Conservation (phyloP, 352 stramenopile genomes). For the Phytopythium litorale region DNA sequence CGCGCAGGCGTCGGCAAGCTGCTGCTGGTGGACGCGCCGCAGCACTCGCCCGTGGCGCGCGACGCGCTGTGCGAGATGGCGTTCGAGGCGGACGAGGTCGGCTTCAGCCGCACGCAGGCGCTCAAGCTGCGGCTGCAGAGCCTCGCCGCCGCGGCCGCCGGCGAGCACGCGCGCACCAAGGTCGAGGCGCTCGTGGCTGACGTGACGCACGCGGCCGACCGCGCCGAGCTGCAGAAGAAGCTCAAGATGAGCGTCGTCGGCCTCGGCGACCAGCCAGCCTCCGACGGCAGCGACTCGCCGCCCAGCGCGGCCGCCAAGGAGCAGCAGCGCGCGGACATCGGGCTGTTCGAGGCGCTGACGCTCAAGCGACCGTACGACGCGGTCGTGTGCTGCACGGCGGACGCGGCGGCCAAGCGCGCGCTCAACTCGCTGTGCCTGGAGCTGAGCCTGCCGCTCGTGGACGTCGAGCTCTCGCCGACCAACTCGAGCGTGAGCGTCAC, state of each 20-base stretch:
- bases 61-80: conserved; percentile 23
- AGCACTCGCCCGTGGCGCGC: conserved; percentile 17
- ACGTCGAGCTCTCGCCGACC: conserved; percentile 20
- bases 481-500: conserved; percentile 21
- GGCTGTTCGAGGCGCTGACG: conserved; percentile 36
- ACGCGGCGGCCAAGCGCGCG: conserved; percentile 15
- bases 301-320: neutral
- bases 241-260: conserved; percentile 28
- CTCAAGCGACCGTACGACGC: conserved; percentile 36
- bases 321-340: conserved; percentile 4
- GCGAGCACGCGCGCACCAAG: conserved; percentile 3
- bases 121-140: conserved; percentile 32
- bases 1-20: conserved; percentile 26
- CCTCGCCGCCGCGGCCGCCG: conserved; percentile 2
- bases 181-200: conserved; percentile 30
- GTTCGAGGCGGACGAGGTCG: conserved; percentile 23
- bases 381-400: conserved; percentile 27
- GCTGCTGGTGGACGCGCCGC: conserved; percentile 26
- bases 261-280: neutral
- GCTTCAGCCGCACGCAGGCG: conserved; percentile 31
- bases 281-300: neutral
- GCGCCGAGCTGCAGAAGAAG: conserved; percentile 32
- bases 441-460: conserved; percentile 38
- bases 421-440: conserved; percentile 38
- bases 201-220: conserved; percentile 22